Conservation (phyloP, 1,284 basidiomycete species). For the Thecaphora frezii region DNA sequence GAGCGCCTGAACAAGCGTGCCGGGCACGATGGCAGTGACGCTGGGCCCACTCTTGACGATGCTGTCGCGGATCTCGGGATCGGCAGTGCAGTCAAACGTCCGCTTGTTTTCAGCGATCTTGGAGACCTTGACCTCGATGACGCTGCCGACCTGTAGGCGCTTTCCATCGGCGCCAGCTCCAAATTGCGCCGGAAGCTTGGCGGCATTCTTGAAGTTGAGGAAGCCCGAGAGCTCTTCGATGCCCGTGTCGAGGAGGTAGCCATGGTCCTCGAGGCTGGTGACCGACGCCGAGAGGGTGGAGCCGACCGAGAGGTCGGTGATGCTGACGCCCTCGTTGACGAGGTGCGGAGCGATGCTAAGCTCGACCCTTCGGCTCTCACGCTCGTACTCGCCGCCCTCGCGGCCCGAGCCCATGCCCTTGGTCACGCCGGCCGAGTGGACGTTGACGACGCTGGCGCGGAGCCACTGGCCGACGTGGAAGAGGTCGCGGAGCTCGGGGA, state of each 20-base stretch:
- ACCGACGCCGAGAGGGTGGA: conserved; percentile 46
- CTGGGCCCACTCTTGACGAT: conserved; percentile 46
- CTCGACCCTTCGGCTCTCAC: conserved; percentile 67
- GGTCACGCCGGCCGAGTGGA: conserved; percentile 65
- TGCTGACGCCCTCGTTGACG: conserved; percentile 80
- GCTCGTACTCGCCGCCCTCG: conserved; percentile 52
- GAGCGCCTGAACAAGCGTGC: conserved; percentile 78
- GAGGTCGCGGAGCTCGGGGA: conserved; percentile 64
- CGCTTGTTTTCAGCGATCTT: conserved; percentile 56
- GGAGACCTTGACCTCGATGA: conserved; percentile 54
- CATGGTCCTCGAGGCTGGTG: conserved; percentile 88
- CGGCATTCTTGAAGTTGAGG: conserved; percentile 34
- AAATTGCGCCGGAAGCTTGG: conserved; percentile 35
- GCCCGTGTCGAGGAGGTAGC: conserved; percentile 86
- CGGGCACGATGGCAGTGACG: conserved; percentile 81
- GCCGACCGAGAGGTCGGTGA: conserved; percentile 70
- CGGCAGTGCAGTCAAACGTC: conserved; percentile 55
- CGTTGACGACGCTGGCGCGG: conserved; percentile 72
- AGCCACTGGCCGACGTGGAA: conserved; percentile 86
- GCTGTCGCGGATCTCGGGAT: conserved; percentile 41
- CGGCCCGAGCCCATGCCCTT: conserved; percentile 67
- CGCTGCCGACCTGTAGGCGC: conserved; percentile 55
- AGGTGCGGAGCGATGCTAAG: conserved; percentile 80
- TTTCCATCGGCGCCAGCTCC: conserved; percentile 29
- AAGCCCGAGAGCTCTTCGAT: conserved; percentile 54